Conservation (phyloP, 306 rosid genomes). For the Senna tora region DNA sequence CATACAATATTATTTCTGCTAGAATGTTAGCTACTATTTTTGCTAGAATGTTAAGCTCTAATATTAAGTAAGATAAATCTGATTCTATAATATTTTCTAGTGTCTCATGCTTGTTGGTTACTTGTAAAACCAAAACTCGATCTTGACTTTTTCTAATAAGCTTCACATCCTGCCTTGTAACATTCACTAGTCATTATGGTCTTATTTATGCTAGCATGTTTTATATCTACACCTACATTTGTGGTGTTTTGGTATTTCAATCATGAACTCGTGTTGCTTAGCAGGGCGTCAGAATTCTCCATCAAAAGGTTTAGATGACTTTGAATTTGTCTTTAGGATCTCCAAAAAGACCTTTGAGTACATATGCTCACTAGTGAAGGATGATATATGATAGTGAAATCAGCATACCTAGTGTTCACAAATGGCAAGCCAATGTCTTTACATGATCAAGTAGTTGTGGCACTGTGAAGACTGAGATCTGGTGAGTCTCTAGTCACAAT, state of each 20-base stretch:
- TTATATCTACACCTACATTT: no score
- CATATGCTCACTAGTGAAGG: conserved; percentile 73
- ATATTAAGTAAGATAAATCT: conserved; percentile 12
- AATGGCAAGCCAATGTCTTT: conserved; percentile 58
- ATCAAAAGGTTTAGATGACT: conserved; percentile 46
- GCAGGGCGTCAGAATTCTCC: conserved; percentile 56
- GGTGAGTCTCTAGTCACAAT: conserved; percentile 67
- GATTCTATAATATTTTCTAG: conserved; percentile 7
- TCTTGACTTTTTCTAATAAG: conserved; percentile 9
- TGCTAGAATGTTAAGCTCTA: neutral
- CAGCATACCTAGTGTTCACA: conserved; percentile 55
- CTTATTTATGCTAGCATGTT: no score
- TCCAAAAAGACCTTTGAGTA: conserved; percentile 62
- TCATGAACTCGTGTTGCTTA: neutral
- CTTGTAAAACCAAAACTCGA: conserved; percentile 18
- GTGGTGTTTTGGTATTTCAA: conserved; percentile 11
- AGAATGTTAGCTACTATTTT: conserved; percentile 8
- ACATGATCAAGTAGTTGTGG: conserved; percentile 70
- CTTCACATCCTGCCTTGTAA: no score
- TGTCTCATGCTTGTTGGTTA: conserved; percentile 27
- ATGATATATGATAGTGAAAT: conserved; percentile 68
- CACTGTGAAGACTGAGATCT: conserved; percentile 68
- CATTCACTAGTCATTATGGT: no score
- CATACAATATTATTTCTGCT: conserved; percentile 13
- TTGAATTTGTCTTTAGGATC: conserved; percentile 57